A percentile compares a stretch with the other conserved stretches of the same genome.
Conservation (phyloP, 2,329 filamentous ascomycete genomes). For the Claviceps pazoutovae region DNA sequence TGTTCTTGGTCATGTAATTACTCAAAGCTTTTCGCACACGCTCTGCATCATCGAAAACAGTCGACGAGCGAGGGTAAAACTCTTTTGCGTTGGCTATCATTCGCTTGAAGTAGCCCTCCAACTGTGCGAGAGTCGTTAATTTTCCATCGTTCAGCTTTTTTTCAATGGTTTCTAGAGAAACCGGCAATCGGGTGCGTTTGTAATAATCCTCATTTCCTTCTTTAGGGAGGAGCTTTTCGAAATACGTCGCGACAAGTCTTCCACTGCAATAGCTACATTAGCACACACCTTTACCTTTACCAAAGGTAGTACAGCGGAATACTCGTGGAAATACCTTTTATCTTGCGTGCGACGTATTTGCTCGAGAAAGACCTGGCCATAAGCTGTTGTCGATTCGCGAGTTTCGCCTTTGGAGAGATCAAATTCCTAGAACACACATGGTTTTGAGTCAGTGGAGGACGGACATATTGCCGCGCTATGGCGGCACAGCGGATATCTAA, state of each 20-base stretch:
- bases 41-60: constrained; percentile 72
- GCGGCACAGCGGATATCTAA: not conserved
- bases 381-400: constrained; percentile 52
- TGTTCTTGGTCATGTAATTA: constrained; percentile 76
- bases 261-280: constrained; percentile 34
- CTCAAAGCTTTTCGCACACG: constrained; percentile 73
- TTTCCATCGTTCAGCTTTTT: constrained; percentile 53
- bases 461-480: too few species aligned
- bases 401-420: constrained; percentile 45
- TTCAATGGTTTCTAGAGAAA: constrained; percentile 67
- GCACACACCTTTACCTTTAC: not conserved
- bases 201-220: constrained; percentile 62
- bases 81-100: constrained; percentile 81
- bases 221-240: constrained; percentile 56
- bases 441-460: constrained; percentile 1
- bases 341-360: constrained; percentile 64
- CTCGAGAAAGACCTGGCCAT: constrained; percentile 60
- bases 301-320: too few species aligned
- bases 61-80: constrained; percentile 60
- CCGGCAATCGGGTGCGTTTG: constrained; percentile 59
- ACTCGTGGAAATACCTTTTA: constrained; percentile 53
- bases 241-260: constrained; percentile 59
- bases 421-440: constrained; percentile 19
- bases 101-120: constrained; percentile 78
- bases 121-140: constrained; percentile 55